A percentile compares a stretch with the other conserved stretches of the same genome.
Conservation (phyloP, 805 yeast genomes). For the Clavispora phyllophila region DNA sequence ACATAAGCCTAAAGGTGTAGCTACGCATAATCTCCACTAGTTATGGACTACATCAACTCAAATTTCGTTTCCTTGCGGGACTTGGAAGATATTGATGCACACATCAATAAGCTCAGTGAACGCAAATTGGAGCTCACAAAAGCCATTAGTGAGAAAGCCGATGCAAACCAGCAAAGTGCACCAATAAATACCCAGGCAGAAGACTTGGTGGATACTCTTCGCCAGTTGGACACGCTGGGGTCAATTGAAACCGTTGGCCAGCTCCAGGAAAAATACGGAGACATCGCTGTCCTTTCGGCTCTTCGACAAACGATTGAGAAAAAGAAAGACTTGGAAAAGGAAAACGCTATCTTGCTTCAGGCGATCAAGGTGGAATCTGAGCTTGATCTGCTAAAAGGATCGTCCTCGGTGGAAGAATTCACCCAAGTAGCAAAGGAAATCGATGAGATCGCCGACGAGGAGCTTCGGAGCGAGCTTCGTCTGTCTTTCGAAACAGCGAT, state of each 20-base stretch:
- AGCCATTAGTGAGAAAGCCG: slow-evolving; percentile 4
- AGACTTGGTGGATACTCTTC: slow-evolving; percentile 6
- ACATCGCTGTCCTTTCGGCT: slow-evolving; percentile 3
- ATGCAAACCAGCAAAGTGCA: background rate
- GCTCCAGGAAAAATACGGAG: slow-evolving; percentile 3
- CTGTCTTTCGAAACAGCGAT: slow-evolving; percentile 7
- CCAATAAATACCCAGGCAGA: background rate
- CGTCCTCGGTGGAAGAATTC: slow-evolving; percentile 10
- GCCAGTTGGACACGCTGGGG: background rate
- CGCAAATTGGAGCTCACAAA: slow-evolving; percentile 4
- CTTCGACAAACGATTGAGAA: slow-evolving; percentile 4
- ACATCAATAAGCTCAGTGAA: slow-evolving; percentile 21
- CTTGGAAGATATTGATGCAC: slow-evolving; percentile 23
- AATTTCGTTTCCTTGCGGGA: slow-evolving; percentile 32
- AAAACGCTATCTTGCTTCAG: slow-evolving; percentile 2
- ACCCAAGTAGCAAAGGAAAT: slow-evolving; percentile 7
- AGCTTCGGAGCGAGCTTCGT: background rate
- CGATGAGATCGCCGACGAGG: background rate
- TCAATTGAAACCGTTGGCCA: slow-evolving; percentile 1
- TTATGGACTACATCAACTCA: slow-evolving; percentile 29
- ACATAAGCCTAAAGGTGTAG: background rate
- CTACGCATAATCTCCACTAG: background rate
- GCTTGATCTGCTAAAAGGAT: background rate
- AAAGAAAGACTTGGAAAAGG: slow-evolving; percentile 5
- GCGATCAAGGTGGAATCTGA: slow-evolving; percentile 1